These are phyloP conservation scores for Fraxinus nigra DNA, from an alignment of 305 asterid species.

Conservation along the genomic window DNA sequence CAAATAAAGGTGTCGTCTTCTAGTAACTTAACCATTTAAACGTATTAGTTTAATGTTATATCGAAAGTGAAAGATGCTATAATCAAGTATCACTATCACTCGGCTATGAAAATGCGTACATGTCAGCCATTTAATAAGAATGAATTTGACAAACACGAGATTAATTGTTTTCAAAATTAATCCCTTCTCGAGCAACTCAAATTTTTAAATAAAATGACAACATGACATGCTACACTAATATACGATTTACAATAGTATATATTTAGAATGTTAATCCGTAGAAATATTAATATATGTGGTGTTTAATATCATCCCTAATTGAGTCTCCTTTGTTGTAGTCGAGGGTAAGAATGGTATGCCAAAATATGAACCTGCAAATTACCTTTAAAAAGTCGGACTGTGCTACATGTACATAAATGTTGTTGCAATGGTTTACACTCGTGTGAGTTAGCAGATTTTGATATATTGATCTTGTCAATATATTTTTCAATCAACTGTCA, in stretches of 20 bases:
- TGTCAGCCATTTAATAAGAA: background rate
- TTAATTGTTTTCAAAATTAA: background rate
- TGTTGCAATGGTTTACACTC: background rate
- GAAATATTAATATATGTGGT: background rate
- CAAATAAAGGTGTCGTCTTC: too few relatives aligned
- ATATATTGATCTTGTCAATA: background rate
- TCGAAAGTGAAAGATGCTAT: background rate
- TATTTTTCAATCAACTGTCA: background rate
- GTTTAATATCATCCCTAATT: background rate
- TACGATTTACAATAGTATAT: background rate
- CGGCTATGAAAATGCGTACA: background rate
- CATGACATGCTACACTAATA: background rate
- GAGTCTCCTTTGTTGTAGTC: background rate
- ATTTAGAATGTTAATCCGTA: background rate
- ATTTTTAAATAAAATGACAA: too few relatives aligned
- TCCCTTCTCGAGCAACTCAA: background rate
- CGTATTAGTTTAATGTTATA: background rate
- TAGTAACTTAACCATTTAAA: too few relatives aligned
- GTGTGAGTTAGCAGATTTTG: background rate
- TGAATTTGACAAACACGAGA: background rate
- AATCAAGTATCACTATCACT: background rate
- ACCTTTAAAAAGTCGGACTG: background rate
- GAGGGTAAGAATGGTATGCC: background rate
- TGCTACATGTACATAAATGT: background rate
- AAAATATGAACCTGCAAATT: background rate